phyloP scores from a whole-genome alignment of 179 eudicot species.

The Vitellaria paradoxa region DNA sequence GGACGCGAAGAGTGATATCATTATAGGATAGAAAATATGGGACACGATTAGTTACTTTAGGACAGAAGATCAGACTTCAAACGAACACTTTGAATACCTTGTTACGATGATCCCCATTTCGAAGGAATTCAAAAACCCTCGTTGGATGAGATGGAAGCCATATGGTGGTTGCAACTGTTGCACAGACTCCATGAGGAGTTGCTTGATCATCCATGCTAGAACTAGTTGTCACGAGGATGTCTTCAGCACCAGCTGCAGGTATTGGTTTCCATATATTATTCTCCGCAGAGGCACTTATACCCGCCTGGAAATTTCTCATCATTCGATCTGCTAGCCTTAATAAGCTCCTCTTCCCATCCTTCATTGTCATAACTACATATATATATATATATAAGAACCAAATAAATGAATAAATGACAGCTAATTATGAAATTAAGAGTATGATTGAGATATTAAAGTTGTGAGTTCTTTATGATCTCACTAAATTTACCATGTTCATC shows the following conservation, averaged over 20 bases:
- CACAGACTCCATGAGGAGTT: slow-evolving; percentile 25
- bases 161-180: slow-evolving; percentile 38
- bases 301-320: slow-evolving; percentile 40
- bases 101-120: slow-evolving; percentile 28
- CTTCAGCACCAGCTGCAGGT: slow-evolving; percentile 33
- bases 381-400: too few species aligned
- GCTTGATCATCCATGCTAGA: slow-evolving; percentile 28
- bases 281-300: slow-evolving; percentile 33
- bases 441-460: too few species aligned
- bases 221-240: slow-evolving; percentile 37
- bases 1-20: too few species aligned
- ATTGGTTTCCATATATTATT: slow-evolving; percentile 34
- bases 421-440: too few species aligned
- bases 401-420: too few species aligned
- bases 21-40: too few species aligned
- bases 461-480: too few species aligned
- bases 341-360: slow-evolving; percentile 26
- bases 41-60: too few species aligned
- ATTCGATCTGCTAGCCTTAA: slow-evolving; percentile 50
- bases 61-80: too few species aligned
- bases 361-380: slow-evolving; percentile 2
- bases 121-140: slow-evolving; percentile 40
- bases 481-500: slow-evolving; percentile 17
- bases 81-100: slow-evolving; percentile 30
- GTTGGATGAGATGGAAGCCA: slow-evolving; percentile 37